These are phyloP conservation scores for Salix koriyanagi DNA, from an alignment of 345 rosid genomes.

Conservation along the genomic window DNA sequence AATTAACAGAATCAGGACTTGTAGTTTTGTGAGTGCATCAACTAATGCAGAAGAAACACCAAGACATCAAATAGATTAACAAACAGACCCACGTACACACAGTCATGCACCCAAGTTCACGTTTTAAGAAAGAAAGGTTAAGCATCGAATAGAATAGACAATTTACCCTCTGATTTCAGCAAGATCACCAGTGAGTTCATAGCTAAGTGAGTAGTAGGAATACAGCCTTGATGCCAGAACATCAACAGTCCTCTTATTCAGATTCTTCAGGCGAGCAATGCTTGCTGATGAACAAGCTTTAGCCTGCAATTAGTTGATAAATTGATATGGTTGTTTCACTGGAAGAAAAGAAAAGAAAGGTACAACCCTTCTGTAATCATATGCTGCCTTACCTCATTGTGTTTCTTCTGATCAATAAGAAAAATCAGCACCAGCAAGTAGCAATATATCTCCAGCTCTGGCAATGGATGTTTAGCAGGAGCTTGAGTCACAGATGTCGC, in stretches of 20 bases:
- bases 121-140: background rate
- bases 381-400: constrained; percentile 46
- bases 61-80: background rate
- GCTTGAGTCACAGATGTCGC: constrained; percentile 52
- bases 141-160: background rate
- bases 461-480: constrained; percentile 51
- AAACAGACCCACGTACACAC: background rate
- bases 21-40: background rate
- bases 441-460: constrained; percentile 72
- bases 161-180: constrained; percentile 80
- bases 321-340: background rate
- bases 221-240: constrained; percentile 76
- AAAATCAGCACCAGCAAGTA: constrained; percentile 66
- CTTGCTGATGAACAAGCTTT: constrained; percentile 84
- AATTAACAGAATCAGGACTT: background rate
- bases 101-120: background rate
- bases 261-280: constrained; percentile 58
- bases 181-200: constrained; percentile 73
- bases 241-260: constrained; percentile 76
- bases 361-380: background rate
- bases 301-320: constrained; percentile 40
- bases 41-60: background rate
- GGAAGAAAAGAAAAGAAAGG: background rate
- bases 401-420: constrained; percentile 72
- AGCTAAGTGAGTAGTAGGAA: constrained; percentile 71